Base-by-base conservation (phyloP, 192 early-diverging fungal genomes). In the Coemansia sp. region DNA sequence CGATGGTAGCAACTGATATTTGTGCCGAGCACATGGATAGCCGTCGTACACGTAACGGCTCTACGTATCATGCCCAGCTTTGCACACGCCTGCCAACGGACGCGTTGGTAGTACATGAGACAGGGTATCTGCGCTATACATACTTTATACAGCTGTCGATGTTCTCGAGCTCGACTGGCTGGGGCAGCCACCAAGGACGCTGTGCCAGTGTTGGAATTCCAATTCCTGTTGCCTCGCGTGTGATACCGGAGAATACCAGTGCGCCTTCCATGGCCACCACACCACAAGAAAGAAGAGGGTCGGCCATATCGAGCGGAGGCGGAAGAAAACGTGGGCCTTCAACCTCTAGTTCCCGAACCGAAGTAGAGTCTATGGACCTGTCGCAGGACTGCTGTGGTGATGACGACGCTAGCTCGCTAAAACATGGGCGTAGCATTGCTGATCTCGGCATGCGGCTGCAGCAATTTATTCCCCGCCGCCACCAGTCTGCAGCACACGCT, bases 401-500 rank as follows among this genome's bases (percentile, higher is more conserved):
- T 16, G 49, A 48, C 59, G 30, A n/a, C 59, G 19, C 24, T 4
- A 23, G 56, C 28, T 48, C 53, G 12, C 49, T 67, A 5, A 61
- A 57, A 27, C 74, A 65, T 12, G 68, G 64, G 1, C 54, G 71
- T 3, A 70, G 71, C 34, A 70, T 80, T 4, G 65, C 68, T 24
- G 77, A 80, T 49, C 49, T 74, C 19, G 65, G 77, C 1, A 56
- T 48, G 1, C 62, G 67, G 8, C 50, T 80, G 50, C 71, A 80
- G 64, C 71, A 74, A 49, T 54, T 80, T 22, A 74, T 80, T 47
- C 77, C 77, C 5, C 77, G 77, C n/a, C 68, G 64, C 34, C 52
- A 54, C 14, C 67, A 58, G 18, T 58, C 49, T 23, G 49, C 65
- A 6, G 5, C 55, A 8, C 31, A 48, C 9, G 7, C 21, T 26